Evolutionary conservation across 495 filamentous ascomycete species (phyloP).

Genomic region (Lophiotrema nucula): DNA sequence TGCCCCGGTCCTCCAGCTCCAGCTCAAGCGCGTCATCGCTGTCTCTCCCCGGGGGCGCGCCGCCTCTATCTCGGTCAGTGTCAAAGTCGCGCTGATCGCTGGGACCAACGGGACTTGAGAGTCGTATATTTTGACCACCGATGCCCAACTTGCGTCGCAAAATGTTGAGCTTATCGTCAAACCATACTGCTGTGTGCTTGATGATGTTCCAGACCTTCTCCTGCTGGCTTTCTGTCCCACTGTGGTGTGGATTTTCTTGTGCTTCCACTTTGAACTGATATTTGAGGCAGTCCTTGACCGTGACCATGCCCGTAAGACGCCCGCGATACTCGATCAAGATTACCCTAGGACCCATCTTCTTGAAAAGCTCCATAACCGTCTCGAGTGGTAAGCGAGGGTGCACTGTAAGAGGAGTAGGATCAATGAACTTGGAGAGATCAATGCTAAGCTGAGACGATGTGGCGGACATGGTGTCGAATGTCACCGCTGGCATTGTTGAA

Average conservation of each 20-base stretch:
- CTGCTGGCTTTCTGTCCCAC: conserved; percentile 40
- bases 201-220: conserved; percentile 41
- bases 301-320: conserved; percentile 78
- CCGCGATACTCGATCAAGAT: conserved; percentile 91
- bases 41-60: neutral
- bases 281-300: conserved; percentile 95
- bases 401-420: conserved; percentile 84
- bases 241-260: conserved; percentile 68
- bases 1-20: conserved; percentile 30
- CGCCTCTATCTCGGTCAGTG: conserved; percentile 3
- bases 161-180: conserved; percentile 21
- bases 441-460: conserved; percentile 59
- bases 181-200: conserved; percentile 31
- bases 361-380: conserved; percentile 98
- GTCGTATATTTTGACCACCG: conserved; percentile 16
- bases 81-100: neutral
- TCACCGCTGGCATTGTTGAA: conserved; percentile 52
- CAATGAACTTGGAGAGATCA: conserved; percentile 85
- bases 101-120: conserved; percentile 21
- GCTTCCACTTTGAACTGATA: conserved; percentile 97
- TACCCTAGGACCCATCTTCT: conserved; percentile 94
- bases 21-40: conserved; percentile 15
- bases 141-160: conserved; percentile 23
- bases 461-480: conserved; percentile 62
- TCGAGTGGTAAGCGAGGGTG: conserved; percentile 91